phyloP scores from a whole-genome alignment of 2,329 filamentous ascomycete genomes.

The Alternaria rosae region DNA sequence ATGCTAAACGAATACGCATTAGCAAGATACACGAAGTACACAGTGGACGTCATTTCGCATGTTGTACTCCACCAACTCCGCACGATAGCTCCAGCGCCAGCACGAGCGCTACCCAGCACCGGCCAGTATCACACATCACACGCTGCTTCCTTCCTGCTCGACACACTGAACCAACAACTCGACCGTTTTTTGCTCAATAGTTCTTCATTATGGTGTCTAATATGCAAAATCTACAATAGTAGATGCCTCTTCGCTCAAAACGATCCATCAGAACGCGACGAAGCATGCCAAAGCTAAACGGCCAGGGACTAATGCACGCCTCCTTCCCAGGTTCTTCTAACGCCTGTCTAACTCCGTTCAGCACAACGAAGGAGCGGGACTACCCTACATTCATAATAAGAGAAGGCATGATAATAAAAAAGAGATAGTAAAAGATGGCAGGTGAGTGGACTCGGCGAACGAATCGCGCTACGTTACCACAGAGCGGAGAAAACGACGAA shows the following conservation, averaged over 20 bases:
- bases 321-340: neutral
- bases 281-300: neutral
- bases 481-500: neutral
- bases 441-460: neutral
- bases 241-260: neutral
- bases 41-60: neutral
- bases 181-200: neutral
- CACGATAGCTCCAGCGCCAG: constrained; percentile 1
- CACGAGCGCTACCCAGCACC: neutral
- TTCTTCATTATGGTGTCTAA: neutral
- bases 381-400: neutral
- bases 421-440: neutral
- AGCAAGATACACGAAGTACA: neutral
- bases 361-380: neutral
- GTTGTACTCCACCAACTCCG: neutral
- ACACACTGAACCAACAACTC: neutral
- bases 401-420: neutral
- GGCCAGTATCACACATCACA: neutral
- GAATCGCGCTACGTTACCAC: neutral
- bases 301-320: neutral
- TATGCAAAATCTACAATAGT: neutral
- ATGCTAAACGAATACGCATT: neutral
- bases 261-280: neutral
- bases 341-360: neutral
- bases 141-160: neutral